phyloP scores from a whole-genome alignment of 2,329 filamentous ascomycete genomes.

The Epichloe bromicola region DNA sequence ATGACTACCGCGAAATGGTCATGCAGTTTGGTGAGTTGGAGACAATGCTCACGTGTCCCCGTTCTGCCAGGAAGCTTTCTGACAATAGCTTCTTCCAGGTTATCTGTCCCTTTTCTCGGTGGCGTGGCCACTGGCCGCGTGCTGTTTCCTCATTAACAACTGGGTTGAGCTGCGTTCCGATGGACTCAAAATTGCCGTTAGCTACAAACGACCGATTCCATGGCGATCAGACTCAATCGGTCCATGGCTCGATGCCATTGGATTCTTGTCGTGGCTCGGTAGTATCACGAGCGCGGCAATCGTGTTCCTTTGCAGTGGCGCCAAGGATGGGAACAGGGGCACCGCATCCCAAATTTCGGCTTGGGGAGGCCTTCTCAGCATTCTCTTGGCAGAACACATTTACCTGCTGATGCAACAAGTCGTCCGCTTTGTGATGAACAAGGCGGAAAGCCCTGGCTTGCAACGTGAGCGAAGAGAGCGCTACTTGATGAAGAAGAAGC shows the following conservation, averaged over 20 bases:
- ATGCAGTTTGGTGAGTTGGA: slow-evolving; percentile 52
- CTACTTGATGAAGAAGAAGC: slow-evolving; percentile 65
- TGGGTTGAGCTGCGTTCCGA: slow-evolving; percentile 92
- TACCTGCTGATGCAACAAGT: slow-evolving; percentile 68
- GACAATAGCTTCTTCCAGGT: slow-evolving; percentile 32
- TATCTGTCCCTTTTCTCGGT: slow-evolving; percentile 87
- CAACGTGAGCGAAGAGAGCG: slow-evolving; percentile 76
- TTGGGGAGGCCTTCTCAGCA: slow-evolving; percentile 68
- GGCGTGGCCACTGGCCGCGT: slow-evolving; percentile 84
- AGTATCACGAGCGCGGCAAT: slow-evolving; percentile 78
- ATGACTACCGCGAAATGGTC: slow-evolving; percentile 87
- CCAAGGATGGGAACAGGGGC: slow-evolving; percentile 51
- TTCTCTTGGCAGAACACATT: slow-evolving; percentile 79
- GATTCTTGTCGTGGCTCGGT: slow-evolving; percentile 88
- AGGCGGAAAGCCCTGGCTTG: slow-evolving; percentile 73
- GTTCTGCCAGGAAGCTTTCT: background rate
- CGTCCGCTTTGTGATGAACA: slow-evolving; percentile 60
- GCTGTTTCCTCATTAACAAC: slow-evolving; percentile 87
- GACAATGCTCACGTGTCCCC: background rate
- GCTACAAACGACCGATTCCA: slow-evolving; percentile 79
- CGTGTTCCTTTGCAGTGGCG: slow-evolving; percentile 74
- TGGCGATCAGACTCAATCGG: slow-evolving; percentile 89
- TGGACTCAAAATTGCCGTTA: slow-evolving; percentile 83
- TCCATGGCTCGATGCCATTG: slow-evolving; percentile 75
- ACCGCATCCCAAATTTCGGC: slow-evolving; percentile 57